Evolutionary conservation across 345 rosid genomes (phyloP).

Genomic region (Eucalyptus pumila): DNA sequence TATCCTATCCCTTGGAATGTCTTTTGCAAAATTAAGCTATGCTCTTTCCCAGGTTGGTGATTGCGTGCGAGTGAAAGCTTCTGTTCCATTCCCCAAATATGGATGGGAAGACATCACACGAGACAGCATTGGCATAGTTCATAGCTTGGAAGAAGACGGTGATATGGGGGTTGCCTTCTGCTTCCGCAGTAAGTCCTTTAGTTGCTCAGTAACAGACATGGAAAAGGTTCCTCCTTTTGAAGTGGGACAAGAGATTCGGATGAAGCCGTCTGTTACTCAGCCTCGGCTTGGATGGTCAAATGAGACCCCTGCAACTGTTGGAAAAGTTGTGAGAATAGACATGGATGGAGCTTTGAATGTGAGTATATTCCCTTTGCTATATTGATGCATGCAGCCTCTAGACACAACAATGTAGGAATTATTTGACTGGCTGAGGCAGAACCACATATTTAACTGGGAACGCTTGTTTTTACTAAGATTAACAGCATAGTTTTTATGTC

Average conservation of each 20-base stretch:
- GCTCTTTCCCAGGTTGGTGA: slow-evolving; percentile 67
- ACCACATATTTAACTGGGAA: neutral
- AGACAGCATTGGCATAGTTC: slow-evolving; percentile 76
- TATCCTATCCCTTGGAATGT: neutral
- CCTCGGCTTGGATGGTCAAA: slow-evolving; percentile 98
- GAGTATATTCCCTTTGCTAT: slow-evolving; percentile 11
- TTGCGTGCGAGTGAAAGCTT: slow-evolving; percentile 93
- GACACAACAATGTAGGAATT: neutral
- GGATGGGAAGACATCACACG: slow-evolving; percentile 95
- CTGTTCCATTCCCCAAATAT: slow-evolving; percentile 91
- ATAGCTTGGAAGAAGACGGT: slow-evolving; percentile 93
- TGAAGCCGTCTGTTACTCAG: slow-evolving; percentile 64
- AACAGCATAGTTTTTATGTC: neutral
- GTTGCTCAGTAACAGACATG: slow-evolving; percentile 87
- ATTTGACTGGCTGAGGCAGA: neutral
- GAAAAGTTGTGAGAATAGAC: slow-evolving; percentile 76
- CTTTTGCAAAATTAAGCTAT: neutral
- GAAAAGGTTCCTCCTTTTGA: slow-evolving; percentile 86
- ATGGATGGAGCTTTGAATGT: slow-evolving; percentile 98
- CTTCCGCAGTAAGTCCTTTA: slow-evolving; percentile 82
- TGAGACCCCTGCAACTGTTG: slow-evolving; percentile 91
- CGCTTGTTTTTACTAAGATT: neutral
- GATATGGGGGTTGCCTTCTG: slow-evolving; percentile 92
- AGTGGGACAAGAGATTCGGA: slow-evolving; percentile 81
- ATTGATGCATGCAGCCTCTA: neutral